Conservation (phyloP, 1,139 yeast species). For the Komagataea norvegica region DNA sequence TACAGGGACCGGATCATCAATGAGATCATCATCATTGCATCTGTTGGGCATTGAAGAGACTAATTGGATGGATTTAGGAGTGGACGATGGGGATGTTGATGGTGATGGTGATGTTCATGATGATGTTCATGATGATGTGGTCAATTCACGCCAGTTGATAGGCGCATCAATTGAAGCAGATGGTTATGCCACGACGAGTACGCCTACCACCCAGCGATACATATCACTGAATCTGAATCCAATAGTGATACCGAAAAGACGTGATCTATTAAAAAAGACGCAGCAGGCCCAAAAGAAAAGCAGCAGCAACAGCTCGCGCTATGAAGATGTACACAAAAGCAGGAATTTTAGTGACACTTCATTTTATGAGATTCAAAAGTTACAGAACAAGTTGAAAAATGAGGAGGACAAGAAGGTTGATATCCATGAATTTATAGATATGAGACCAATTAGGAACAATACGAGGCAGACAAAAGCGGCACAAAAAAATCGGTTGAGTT, state of each 20-base stretch:
- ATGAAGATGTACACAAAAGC: slow-evolving; percentile 1
- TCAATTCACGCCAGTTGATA: no score
- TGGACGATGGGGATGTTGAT: no score
- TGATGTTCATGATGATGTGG: no score
- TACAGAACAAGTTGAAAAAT: slow-evolving; percentile 7
- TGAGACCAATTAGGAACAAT: slow-evolving; percentile 5
- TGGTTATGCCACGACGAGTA: slow-evolving; percentile 10
- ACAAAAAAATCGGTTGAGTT: slow-evolving; percentile 18
- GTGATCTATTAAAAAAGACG: background rate
- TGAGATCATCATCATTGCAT: slow-evolving; percentile 8
- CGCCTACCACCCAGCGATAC: slow-evolving; percentile 22
- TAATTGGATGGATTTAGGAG: slow-evolving; percentile 30
- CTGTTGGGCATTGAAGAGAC: slow-evolving; percentile 5
- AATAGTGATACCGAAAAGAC: slow-evolving; percentile 3
- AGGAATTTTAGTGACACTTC: slow-evolving; percentile 11
- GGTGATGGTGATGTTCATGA: no score
- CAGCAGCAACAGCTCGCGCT: no score
- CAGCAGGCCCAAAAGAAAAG: background rate
- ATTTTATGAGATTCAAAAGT: slow-evolving; percentile 9
- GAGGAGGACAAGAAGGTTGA: slow-evolving; percentile 4
- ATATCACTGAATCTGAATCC: slow-evolving; percentile 23
- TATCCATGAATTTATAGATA: slow-evolving; percentile 8
- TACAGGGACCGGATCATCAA: no score
- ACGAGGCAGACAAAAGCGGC: slow-evolving; percentile 1
- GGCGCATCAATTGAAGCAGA: background rate